A percentile compares a stretch with the other conserved stretches of the same genome.
Conservation (phyloP, 495 filamentous ascomycete genomes). For the Penicillium lividum region DNA sequence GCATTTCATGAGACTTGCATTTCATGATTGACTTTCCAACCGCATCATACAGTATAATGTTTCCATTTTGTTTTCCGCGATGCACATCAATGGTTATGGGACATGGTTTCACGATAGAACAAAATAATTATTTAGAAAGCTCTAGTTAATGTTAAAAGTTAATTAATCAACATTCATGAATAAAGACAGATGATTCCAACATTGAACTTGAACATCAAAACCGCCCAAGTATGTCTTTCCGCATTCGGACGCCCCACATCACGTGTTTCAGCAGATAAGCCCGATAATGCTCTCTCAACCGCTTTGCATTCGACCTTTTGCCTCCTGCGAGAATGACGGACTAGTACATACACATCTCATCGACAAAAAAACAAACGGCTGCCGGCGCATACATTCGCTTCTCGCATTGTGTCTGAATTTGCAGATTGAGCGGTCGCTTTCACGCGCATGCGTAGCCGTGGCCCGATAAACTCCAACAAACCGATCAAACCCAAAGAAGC, state of each 20-base stretch:
- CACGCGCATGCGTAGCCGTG: constrained; percentile 5
- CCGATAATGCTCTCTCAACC: constrained; percentile 15
- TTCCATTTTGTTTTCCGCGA: neutral
- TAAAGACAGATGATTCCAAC: no score
- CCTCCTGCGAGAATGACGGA: constrained; percentile 14
- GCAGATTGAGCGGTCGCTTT: constrained; percentile 11
- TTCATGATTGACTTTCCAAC: neutral
- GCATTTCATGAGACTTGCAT: neutral
- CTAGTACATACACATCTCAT: neutral
- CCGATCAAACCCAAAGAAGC: neutral
- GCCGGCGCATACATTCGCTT: neutral
- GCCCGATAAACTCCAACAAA: constrained; percentile 10
- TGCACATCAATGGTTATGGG: neutral
- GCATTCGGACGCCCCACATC: constrained; percentile 28
- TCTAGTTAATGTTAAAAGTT: neutral
- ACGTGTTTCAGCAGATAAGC: constrained; percentile 20
- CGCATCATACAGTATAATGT: neutral
- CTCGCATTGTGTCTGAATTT: neutral
- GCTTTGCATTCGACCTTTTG: constrained; percentile 14
- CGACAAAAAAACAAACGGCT: neutral
- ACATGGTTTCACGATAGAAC: neutral
- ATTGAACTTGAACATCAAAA: no score
- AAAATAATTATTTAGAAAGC: neutral
- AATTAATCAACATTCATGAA: no score
- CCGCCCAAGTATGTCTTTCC: constrained; percentile 2